Conservation (phyloP, 164 flowering plant genomes). For the Vitis rotundifolia region DNA sequence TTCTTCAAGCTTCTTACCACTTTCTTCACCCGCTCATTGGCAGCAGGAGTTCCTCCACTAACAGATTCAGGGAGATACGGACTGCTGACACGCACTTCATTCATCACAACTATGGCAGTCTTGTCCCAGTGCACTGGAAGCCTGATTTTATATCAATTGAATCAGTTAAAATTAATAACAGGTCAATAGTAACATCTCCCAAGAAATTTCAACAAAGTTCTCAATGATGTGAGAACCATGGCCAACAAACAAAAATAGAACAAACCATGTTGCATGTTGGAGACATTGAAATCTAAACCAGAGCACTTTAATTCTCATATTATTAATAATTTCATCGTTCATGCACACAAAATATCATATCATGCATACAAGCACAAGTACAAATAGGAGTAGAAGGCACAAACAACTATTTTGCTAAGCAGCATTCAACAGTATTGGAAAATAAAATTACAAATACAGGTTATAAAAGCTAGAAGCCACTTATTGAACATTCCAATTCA, state of each 20-base stretch:
- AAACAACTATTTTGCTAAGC: no score
- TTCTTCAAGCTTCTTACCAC: slow-evolving; percentile 53
- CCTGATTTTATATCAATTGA: slow-evolving; percentile 36
- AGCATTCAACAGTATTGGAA: no score
- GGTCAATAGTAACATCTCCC: not conserved
- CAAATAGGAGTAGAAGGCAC: no score
- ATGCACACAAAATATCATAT: not conserved
- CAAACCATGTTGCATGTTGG: not conserved
- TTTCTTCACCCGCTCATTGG: slow-evolving; percentile 92
- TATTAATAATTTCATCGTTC: not conserved
- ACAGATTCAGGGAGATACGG: slow-evolving; percentile 91
- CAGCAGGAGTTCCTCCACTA: slow-evolving; percentile 87
- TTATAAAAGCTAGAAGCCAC: no score
- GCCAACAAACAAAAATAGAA: not conserved
- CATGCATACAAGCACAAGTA: not conserved
- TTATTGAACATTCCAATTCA: no score
- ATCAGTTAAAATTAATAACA: not conserved
- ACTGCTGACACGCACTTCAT: slow-evolving; percentile 87
- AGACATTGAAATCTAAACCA: not conserved
- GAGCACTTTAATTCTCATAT: not conserved
- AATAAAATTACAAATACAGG: no score
- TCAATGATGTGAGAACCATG: not conserved
- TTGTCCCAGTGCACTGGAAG: slow-evolving; percentile 99
- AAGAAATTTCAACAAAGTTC: not conserved
- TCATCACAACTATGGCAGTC: slow-evolving; percentile 83